These are phyloP conservation scores for Leccinum disarticulatum DNA, from an alignment of 768 basidiomycete species.

Conservation along the genomic window DNA sequence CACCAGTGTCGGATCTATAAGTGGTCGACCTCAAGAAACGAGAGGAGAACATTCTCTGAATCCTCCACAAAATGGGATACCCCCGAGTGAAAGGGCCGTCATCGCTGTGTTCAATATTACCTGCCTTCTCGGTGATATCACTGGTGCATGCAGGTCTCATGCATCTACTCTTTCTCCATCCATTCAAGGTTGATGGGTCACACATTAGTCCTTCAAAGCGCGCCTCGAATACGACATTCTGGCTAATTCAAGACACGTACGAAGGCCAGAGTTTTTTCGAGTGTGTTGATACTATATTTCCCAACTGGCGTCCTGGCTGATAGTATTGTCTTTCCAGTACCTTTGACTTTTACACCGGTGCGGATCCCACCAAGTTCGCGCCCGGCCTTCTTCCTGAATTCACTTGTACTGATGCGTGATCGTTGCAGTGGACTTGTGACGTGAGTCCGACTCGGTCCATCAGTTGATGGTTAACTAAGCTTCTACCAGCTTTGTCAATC, in stretches of 20 bases:
- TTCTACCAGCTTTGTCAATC: constrained; percentile 58
- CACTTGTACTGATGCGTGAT: constrained; percentile 13
- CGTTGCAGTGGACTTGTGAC: constrained; percentile 62
- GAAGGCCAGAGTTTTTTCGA: constrained; percentile 68
- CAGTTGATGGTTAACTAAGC: constrained; percentile 4
- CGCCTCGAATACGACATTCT: constrained; percentile 45
- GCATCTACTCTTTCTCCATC: constrained; percentile 4
- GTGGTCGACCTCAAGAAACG: neutral
- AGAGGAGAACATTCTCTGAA: constrained; percentile 4
- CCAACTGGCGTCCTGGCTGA: constrained; percentile 4
- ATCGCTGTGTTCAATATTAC: constrained; percentile 15
- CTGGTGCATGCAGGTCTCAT: constrained; percentile 15
- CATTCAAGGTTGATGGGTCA: neutral
- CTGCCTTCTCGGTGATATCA: constrained; percentile 13
- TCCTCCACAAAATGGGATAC: constrained; percentile 17
- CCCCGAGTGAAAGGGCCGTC: constrained; percentile 7
- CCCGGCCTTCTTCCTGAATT: constrained; percentile 7
- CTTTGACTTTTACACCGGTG: constrained; percentile 57
- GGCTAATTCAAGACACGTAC: constrained; percentile 69
- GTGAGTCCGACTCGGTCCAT: constrained; percentile 42
- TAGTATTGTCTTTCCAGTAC: constrained; percentile 36
- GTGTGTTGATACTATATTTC: constrained; percentile 39
- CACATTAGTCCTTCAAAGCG: constrained; percentile 16
- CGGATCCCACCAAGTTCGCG: constrained; percentile 63
- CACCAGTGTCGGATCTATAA: constrained; percentile 1